Conservation (phyloP, 495 filamentous ascomycete genomes). For the Podospora appendiculata region DNA sequence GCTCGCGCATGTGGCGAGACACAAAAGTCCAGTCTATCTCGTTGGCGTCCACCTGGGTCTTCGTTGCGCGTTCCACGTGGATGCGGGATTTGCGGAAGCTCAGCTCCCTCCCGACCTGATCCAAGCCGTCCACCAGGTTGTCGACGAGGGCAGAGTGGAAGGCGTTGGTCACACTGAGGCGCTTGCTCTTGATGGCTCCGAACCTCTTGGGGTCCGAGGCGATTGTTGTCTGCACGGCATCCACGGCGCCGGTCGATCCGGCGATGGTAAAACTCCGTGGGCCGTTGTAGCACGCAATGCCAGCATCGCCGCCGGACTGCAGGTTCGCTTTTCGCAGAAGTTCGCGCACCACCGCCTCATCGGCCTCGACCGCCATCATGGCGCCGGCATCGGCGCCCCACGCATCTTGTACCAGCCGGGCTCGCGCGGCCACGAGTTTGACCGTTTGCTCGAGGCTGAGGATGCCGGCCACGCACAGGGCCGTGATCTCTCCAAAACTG, state of each 20-base stretch:
- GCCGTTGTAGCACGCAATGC: constrained; percentile 51
- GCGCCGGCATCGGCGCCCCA: constrained; percentile 36
- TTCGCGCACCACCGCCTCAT: constrained; percentile 13
- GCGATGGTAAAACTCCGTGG: constrained; percentile 38
- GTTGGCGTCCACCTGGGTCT: constrained; percentile 15
- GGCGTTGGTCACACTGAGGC: constrained; percentile 35
- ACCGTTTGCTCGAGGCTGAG: constrained; percentile 31
- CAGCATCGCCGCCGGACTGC: background rate
- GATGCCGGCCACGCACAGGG: constrained; percentile 31
- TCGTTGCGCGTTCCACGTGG: constrained; percentile 22
- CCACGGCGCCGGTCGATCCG: constrained; percentile 28
- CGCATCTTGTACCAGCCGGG: constrained; percentile 23
- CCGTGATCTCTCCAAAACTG: constrained; percentile 48
- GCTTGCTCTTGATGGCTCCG: constrained; percentile 20
- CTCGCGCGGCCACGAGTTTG: constrained; percentile 30
- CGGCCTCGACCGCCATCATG: constrained; percentile 43
- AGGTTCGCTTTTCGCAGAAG: no score
- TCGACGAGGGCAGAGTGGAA: constrained; percentile 37
- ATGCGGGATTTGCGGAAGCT: constrained; percentile 18
- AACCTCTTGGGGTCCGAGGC: background rate
- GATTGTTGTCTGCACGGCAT: constrained; percentile 12
- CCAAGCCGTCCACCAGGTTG: constrained; percentile 20
- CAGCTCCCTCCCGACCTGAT: constrained; percentile 14
- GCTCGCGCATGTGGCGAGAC: constrained; percentile 38
- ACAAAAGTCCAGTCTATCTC: constrained; percentile 35